Conservation (phyloP, 1,284 basidiomycete genomes). For the Microbotryum intermedium region DNA sequence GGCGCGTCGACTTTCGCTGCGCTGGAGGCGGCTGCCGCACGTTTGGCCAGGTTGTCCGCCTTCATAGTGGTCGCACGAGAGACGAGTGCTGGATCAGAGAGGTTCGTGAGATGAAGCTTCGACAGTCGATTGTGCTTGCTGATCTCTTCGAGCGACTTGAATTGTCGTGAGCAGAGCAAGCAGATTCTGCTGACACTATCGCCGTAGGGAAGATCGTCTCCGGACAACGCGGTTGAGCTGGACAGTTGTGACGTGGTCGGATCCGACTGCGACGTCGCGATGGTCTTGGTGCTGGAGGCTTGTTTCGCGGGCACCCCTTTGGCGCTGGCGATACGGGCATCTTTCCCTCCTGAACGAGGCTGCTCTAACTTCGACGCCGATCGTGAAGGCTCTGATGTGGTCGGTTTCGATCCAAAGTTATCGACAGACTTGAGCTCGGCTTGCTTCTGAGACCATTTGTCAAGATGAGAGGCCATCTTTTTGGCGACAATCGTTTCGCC, state of each 20-base stretch:
- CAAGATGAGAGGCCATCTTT: conserved; percentile 84
- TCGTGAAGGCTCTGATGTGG: no score
- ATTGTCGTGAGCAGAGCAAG: conserved; percentile 79
- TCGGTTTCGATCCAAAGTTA: no score
- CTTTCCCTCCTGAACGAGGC: no score
- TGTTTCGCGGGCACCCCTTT: no score
- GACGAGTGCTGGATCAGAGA: neutral
- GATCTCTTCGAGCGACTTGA: conserved; percentile 75
- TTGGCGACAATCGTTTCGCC: conserved; percentile 75
- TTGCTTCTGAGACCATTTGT: conserved; percentile 89
- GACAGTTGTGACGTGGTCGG: conserved; percentile 18
- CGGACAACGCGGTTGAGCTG: conserved; percentile 41
- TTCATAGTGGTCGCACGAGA: neutral
- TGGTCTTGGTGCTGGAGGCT: no score
- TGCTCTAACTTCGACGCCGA: no score
- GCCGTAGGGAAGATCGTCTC: conserved; percentile 57
- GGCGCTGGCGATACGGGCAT: no score
- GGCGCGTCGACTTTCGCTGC: conserved; percentile 30
- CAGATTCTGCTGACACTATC: conserved; percentile 59
- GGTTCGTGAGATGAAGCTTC: conserved; percentile 76
- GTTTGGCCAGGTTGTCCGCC: conserved; percentile 25
- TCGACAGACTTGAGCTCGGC: conserved; percentile 52
- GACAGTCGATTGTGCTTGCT: conserved; percentile 81
- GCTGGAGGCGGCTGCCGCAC: conserved; percentile 16
- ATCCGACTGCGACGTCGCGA: no score